phyloP scores from a whole-genome alignment of 2,329 filamentous ascomycete genomes.

The Paraphaeosphaeria sporulosa region DNA sequence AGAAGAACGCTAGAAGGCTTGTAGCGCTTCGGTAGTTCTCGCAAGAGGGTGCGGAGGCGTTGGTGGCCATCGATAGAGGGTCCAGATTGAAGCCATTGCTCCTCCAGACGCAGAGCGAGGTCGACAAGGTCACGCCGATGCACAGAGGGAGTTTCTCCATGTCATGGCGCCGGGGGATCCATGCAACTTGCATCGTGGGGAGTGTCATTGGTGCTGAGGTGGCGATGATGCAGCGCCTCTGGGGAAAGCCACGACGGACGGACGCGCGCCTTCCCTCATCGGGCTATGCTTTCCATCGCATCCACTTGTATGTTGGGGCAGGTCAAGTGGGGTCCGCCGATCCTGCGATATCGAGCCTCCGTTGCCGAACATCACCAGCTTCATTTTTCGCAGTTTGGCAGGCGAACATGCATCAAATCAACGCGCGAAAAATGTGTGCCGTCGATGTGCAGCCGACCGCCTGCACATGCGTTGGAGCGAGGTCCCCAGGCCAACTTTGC shows the following conservation, averaged over 20 bases:
- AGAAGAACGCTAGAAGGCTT: slow-evolving; percentile 11
- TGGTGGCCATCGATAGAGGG: background rate
- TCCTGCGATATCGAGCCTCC: slow-evolving; percentile 9
- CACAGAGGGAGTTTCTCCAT: background rate
- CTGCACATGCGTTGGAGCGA: slow-evolving; percentile 18
- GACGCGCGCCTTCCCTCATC: slow-evolving; percentile 11
- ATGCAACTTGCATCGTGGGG: slow-evolving; percentile 7
- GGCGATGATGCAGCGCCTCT: slow-evolving; percentile 13
- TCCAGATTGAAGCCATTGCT: background rate
- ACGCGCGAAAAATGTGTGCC: slow-evolving; percentile 16
- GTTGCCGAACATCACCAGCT: slow-evolving; percentile 8
- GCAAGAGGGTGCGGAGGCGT: background rate
- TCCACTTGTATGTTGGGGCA: slow-evolving; percentile 2
- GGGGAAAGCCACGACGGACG: background rate
- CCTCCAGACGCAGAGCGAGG: background rate
- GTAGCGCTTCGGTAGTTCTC: background rate
- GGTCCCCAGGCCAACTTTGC: slow-evolving; percentile 5
- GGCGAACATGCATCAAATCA: slow-evolving; percentile 9
- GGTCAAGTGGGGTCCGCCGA: slow-evolving; percentile 14
- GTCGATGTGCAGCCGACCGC: background rate
- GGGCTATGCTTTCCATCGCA: slow-evolving; percentile 13
- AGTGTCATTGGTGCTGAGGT: slow-evolving; percentile 3
- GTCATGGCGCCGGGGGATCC: slow-evolving; percentile 4
- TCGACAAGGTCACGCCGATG: slow-evolving; percentile 4
- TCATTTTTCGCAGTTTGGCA: slow-evolving; percentile 20